A percentile compares a stretch with the other conserved stretches of the same genome.
phyloP scores from a whole-genome alignment of 1,284 basidiomycete genomes.

The Ustilago hordei region DNA sequence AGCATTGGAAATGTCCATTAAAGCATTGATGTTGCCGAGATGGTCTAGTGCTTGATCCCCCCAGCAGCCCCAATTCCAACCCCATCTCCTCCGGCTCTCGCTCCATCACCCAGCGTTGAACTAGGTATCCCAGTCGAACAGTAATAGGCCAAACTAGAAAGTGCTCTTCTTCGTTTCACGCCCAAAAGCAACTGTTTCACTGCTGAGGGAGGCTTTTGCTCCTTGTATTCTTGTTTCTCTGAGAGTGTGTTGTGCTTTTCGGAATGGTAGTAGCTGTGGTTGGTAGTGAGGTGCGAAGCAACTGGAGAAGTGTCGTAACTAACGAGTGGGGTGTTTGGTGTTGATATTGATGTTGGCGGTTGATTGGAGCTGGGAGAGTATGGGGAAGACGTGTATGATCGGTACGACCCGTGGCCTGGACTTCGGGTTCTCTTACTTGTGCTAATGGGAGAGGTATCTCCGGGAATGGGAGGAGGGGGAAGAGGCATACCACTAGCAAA shows the following conservation, averaged over 20 bases:
- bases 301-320: not conserved
- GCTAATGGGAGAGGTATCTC: not conserved
- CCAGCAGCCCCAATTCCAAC: not conserved
- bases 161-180: constrained; percentile 5
- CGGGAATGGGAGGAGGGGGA: not conserved
- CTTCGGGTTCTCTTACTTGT: not conserved
- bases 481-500: not conserved
- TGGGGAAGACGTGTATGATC: too few species aligned
- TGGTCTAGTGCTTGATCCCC: not conserved
- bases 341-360: too few species aligned
- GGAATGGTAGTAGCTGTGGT: not conserved
- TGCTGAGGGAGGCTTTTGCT: not conserved
- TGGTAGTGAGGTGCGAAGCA: too few species aligned
- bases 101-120: not conserved
- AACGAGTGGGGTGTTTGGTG: too few species aligned
- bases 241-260: not conserved
- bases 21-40: too few species aligned
- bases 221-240: not conserved
- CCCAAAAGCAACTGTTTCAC: not conserved
- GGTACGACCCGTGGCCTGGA: not conserved
- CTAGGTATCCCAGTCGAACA: constrained; percentile 5
- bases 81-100: not conserved
- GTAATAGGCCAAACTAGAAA: constrained; percentile 14
- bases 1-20: not conserved
- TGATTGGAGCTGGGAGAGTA: too few species aligned